Evolutionary conservation across 768 basidiomycete genomes (phyloP).

Genomic region (Macrocybe gigantea): DNA sequence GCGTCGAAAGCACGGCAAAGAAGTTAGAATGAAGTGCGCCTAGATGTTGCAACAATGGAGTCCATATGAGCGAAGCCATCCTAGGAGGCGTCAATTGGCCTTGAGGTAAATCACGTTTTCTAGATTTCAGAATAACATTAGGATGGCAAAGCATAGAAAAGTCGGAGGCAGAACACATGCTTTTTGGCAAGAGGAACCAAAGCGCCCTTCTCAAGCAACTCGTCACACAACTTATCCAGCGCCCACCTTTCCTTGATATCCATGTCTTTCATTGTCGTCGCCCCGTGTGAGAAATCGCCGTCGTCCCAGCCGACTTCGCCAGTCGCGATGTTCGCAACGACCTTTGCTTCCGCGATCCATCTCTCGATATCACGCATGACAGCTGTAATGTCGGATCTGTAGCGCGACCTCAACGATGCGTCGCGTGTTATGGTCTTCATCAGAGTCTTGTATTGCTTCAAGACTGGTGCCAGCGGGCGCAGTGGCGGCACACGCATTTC

Average conservation of each 20-base stretch:
- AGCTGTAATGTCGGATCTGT: conserved; percentile 43
- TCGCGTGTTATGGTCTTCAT: conserved; percentile 62
- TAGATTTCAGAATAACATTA: conserved; percentile 21
- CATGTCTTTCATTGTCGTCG: conserved; percentile 24
- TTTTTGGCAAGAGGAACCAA: conserved; percentile 83
- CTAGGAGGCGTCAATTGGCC: conserved; percentile 44
- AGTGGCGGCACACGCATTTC: conserved; percentile 27
- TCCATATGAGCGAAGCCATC: conserved; percentile 58
- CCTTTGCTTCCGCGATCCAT: conserved; percentile 72
- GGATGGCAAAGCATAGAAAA: conserved; percentile 36
- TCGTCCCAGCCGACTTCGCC: conserved; percentile 45
- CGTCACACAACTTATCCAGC: conserved; percentile 60
- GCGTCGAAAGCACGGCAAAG: conserved; percentile 38
- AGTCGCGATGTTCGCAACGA: conserved; percentile 47
- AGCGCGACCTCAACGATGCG: conserved; percentile 46
- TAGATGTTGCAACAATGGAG: conserved; percentile 55
- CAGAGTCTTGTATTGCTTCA: conserved; percentile 70
- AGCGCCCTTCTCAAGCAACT: conserved; percentile 61
- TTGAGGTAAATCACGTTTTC: conserved; percentile 46
- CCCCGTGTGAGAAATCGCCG: conserved; percentile 13
- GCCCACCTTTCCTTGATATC: conserved; percentile 63
- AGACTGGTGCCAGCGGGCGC: conserved; percentile 57
- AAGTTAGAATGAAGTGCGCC: conserved; percentile 52
- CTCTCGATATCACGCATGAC: conserved; percentile 62
- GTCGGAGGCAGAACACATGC: conserved; percentile 34